Evolutionary conservation across 805 yeast genomes (phyloP), one percentile per base, ranked within the genome.

Genomic region (Metschnikowia vanudenii): DNA sequence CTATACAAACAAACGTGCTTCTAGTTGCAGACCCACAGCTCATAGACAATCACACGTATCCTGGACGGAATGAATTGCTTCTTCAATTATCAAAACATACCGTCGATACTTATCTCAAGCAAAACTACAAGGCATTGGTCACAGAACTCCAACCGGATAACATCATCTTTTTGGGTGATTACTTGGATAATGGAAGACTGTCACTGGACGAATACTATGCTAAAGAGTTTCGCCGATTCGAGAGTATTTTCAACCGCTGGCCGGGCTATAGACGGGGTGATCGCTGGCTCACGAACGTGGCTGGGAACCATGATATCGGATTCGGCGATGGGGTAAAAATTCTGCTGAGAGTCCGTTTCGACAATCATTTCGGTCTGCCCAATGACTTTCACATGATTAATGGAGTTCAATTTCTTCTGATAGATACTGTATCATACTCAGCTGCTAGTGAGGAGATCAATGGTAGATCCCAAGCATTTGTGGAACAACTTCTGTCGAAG

Each of bases 11-110:
- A 32, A 62, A 62, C 35, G 62, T 73, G 29, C 50, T 72, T 37
- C 52, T 72, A 9, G 64, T 73, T 17, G 75, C 77, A 3, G 76
- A 73, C 44, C 76, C 77, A 5, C 76, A 72, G 48, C 62, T 73
- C 33, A 71, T 72, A 29, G 77, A 72, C 51, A 60, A 59, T 48
- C 76, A 72, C 53, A 73, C 76, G 4, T 73, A 72, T 46, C 75
- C 75, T 0, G 73, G 71, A 3, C 61, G 76, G 20, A 63, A 62
- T 52, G 49, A 48, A 11, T 37, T 57, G 7, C 57, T 71, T 10
- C 59, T 72, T 31, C 48, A 52, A 36, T 48, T 71, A 17, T 68
- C 74, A 1, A 57, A 71, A 46, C 76, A 72, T 50, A 72, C 76
- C 3, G 75, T 64, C 13, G 77, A 72, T 46, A 52, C 55, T 12